Percentiles rank a stretch among this genome's conserved stretches.
These are phyloP conservation scores for Phytophthora citrophthora DNA, from an alignment of 352 stramenopile genomes.

Conservation along the genomic window DNA sequence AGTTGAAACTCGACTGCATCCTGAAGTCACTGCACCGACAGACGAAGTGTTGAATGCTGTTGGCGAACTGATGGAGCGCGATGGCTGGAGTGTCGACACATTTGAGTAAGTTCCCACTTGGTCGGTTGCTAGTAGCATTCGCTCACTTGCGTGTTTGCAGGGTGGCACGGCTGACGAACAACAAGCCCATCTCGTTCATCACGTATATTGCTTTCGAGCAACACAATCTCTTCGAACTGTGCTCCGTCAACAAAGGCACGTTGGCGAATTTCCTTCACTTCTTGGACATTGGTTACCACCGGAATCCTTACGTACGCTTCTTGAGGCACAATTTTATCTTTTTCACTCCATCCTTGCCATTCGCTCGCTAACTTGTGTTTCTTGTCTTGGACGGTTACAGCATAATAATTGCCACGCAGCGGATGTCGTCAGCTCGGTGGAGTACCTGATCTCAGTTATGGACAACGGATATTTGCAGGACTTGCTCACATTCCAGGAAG, in stretches of 20 bases:
- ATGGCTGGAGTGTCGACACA: conserved; percentile 80
- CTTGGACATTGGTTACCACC: conserved; percentile 81
- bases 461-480: conserved; percentile 85
- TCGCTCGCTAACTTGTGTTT: background rate
- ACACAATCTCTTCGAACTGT: conserved; percentile 82
- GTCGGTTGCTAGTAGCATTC: background rate
- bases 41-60: conserved; percentile 77
- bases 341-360: background rate
- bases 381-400: conserved; percentile 42
- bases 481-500: conserved; percentile 80
- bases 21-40: conserved; percentile 58
- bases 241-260: conserved; percentile 72
- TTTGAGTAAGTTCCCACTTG: conserved; percentile 51
- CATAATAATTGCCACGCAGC: conserved; percentile 85
- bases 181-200: conserved; percentile 83
- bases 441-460: conserved; percentile 83
- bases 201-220: conserved; percentile 87
- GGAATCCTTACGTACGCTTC: conserved; percentile 77
- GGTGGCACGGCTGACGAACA: conserved; percentile 63
- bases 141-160: conserved; percentile 34
- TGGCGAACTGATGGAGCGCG: conserved; percentile 71
- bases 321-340: background rate
- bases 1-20: conserved; percentile 60
- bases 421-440: conserved; percentile 82
- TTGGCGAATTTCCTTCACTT: conserved; percentile 86